Evolutionary conservation across 371 early-diverging fungal genomes (phyloP).

Genomic region (Syncephalastrum sp.): DNA sequence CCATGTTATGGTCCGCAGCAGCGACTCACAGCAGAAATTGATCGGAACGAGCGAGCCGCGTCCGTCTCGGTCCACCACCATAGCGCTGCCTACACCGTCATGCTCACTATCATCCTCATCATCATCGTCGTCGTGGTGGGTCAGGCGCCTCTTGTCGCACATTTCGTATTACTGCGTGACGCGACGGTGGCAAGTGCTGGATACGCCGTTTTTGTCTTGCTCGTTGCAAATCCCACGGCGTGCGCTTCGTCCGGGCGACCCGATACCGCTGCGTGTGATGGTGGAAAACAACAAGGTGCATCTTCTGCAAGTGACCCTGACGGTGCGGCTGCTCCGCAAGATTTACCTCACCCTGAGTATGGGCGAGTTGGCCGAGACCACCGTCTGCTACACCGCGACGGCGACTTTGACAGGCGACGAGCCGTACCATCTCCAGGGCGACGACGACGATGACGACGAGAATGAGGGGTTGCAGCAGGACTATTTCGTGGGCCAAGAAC

Average conservation of each 20-base stretch:
- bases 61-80: too few relatives aligned
- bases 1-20: too few relatives aligned
- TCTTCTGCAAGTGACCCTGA: neutral
- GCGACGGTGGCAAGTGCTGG: neutral
- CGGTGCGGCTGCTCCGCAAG: neutral
- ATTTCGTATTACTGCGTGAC: too few relatives aligned
- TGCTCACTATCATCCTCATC: neutral
- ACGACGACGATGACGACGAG: too few relatives aligned
- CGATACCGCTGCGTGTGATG: constrained; percentile 9
- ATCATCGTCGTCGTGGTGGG: neutral
- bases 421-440: neutral
- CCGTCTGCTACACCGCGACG: neutral
- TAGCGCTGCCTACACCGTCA: neutral
- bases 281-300: constrained; percentile 5
- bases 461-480: too few relatives aligned
- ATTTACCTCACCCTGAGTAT: constrained; percentile 6
- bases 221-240: constrained; percentile 5
- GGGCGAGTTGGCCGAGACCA: constrained; percentile 7
- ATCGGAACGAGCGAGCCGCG: too few relatives aligned
- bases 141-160: too few relatives aligned
- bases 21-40: too few relatives aligned
- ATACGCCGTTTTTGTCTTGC: constrained; percentile 7
- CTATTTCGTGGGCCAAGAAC: too few relatives aligned
- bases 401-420: constrained; percentile 10
- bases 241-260: constrained; percentile 1